These are phyloP conservation scores for Harringtonia aguacate DNA, from an alignment of 2,329 filamentous ascomycete species.

Conservation along the genomic window DNA sequence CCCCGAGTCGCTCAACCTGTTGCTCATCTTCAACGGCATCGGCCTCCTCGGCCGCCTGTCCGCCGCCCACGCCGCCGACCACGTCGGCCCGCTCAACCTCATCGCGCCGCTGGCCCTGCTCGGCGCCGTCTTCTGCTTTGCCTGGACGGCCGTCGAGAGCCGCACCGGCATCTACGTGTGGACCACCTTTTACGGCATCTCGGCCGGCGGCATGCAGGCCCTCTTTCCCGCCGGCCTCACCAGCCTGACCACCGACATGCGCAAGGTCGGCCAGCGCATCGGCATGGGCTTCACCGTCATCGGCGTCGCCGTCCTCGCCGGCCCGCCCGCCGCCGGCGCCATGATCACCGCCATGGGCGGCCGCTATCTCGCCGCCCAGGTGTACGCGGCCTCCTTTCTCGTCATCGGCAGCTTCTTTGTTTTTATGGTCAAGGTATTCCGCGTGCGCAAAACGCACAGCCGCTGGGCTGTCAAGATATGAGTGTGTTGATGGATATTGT, in stretches of 20 bases:
- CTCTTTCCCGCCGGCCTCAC: slow-evolving; percentile 40
- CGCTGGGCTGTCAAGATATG: slow-evolving; percentile 7
- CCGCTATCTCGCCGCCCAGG: slow-evolving; percentile 37
- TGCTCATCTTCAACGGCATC: slow-evolving; percentile 42
- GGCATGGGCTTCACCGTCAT: slow-evolving; percentile 41
- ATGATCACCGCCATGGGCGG: slow-evolving; percentile 34
- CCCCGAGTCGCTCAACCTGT: slow-evolving; percentile 32
- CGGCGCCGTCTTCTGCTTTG: slow-evolving; percentile 24
- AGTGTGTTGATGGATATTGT: no score
- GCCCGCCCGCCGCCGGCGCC: slow-evolving; percentile 42
- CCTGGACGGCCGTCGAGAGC: slow-evolving; percentile 35
- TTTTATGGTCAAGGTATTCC: slow-evolving; percentile 6
- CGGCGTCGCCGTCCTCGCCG: slow-evolving; percentile 40
- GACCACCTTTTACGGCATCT: slow-evolving; percentile 38
- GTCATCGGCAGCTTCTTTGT: slow-evolving; percentile 16
- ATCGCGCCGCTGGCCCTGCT: slow-evolving; percentile 31
- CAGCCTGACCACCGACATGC: slow-evolving; percentile 38
- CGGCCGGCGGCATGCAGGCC: slow-evolving; percentile 36
- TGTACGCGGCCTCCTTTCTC: slow-evolving; percentile 35
- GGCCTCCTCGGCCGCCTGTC: slow-evolving; percentile 36
- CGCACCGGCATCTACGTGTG: slow-evolving; percentile 35
- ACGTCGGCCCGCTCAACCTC: slow-evolving; percentile 40
- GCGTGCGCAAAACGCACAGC: slow-evolving; percentile 3
- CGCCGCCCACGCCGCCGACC: slow-evolving; percentile 35
- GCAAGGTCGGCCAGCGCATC: slow-evolving; percentile 43